These are phyloP conservation scores for Rhizopus microsporus DNA, from an alignment of 371 early-diverging fungal species.

Conservation along the genomic window DNA sequence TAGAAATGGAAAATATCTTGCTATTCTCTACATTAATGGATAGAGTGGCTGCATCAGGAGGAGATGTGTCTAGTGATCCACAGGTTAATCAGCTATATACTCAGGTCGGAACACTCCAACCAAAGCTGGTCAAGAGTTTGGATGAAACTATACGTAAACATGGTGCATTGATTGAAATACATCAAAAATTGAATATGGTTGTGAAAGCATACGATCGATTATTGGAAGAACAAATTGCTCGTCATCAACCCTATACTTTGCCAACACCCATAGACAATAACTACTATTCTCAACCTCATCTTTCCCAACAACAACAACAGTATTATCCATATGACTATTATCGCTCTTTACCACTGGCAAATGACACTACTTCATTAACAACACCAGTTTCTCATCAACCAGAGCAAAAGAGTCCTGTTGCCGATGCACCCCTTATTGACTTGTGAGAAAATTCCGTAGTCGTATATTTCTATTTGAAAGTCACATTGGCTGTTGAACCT, in stretches of 20 bases:
- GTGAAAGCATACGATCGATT: slow-evolving; percentile 81
- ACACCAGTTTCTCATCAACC: not conserved
- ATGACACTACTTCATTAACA: not conserved
- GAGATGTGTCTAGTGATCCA: slow-evolving; percentile 58
- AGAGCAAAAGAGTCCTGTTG: not conserved
- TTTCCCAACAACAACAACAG: not conserved
- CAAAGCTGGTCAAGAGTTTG: slow-evolving; percentile 67
- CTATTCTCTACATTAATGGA: slow-evolving; percentile 70
- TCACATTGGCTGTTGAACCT: not conserved
- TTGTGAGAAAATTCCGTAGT: not conserved
- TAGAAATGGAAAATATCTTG: slow-evolving; percentile 73
- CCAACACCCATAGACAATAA: not conserved
- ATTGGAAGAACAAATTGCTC: slow-evolving; percentile 64
- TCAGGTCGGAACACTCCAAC: slow-evolving; percentile 69
- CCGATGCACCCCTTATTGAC: slow-evolving; percentile 1
- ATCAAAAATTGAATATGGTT: slow-evolving; percentile 75
- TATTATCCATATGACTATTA: not conserved
- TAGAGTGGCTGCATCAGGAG: slow-evolving; percentile 51
- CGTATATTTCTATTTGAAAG: not conserved
- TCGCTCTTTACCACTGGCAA: not conserved
- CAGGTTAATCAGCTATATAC: slow-evolving; percentile 68
- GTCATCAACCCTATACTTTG: slow-evolving; percentile 11
- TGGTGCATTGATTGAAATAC: slow-evolving; percentile 55
- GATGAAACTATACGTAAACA: slow-evolving; percentile 69
- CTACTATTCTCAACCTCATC: not conserved